Base-by-base conservation (phyloP, 768 basidiomycete genomes). In the Trametes meyenii region DNA sequence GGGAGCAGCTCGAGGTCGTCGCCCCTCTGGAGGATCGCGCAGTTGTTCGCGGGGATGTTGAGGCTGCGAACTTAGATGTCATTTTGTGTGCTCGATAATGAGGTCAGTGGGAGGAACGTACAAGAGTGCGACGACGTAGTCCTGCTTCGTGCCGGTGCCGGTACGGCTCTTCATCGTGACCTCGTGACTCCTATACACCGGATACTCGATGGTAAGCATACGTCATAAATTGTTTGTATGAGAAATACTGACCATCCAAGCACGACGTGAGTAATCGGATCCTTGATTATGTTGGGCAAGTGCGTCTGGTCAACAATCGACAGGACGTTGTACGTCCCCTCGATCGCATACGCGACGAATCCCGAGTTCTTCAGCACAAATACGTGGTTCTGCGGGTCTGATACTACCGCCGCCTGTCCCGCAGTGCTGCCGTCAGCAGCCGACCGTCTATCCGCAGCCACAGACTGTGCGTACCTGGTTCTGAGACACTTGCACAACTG, bases 301-400 rank as follows among this genome's bases (percentile, higher is more conserved):
- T 94, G 92, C 0, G 91, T 93, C 70, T 92, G 91, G 69, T 94
- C 92, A 42, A 94, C 87, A 58, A 94, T 86, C 3, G 87, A 86
- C 40, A 94, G 83, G 23, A 94, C 90, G 39, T 78, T 70, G 65
- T 74, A 93, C n/a, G 88, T 85, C 45, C 91, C 91, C 72, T 89
- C 83, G 50, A 90, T 76, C 0, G 88, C 89, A 68, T 85, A 89
- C 0, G 91, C 87, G 16, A 89, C 89, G 63, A 92, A 91, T 11
- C 90, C 90, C 36, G 84, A 78, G 68, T 90, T 89, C 72, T 87
- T 90, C 67, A 93, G 78, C 17, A 94, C 88, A 69, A 94, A 92
- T 24, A 92, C 83, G 38, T 84, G 86, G 62, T 92, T 92, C 75
- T 79, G 35, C 36, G 89, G 90, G 68, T 92, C 89, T 0, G 88